phyloP scores from a whole-genome alignment of 2,329 filamentous ascomycete genomes.

The Fusarium sp. region DNA sequence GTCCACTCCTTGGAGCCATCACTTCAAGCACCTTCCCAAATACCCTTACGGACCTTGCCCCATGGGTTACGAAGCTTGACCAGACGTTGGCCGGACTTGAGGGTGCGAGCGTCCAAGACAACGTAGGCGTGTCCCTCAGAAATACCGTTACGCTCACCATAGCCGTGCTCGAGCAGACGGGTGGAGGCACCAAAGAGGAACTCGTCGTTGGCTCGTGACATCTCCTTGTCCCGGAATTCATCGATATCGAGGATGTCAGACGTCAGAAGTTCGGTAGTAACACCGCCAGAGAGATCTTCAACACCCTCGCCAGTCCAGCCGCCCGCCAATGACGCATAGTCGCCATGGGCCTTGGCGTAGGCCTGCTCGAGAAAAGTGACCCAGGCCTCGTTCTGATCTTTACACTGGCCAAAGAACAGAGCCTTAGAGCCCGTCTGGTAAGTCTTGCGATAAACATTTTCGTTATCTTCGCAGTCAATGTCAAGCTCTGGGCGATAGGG shows the following conservation, averaged over 20 bases:
- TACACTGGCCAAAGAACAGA: slow-evolving; percentile 82
- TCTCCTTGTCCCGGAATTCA: slow-evolving; percentile 84
- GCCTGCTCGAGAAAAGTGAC: slow-evolving; percentile 84
- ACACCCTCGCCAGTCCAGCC: slow-evolving; percentile 76
- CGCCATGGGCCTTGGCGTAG: slow-evolving; percentile 85
- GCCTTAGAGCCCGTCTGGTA: slow-evolving; percentile 82
- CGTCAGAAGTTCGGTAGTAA: slow-evolving; percentile 75
- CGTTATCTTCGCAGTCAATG: slow-evolving; percentile 76
- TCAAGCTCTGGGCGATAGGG: background rate
- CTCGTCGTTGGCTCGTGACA: slow-evolving; percentile 82
- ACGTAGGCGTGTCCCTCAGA: slow-evolving; percentile 70
- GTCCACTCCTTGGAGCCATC: slow-evolving; percentile 74
- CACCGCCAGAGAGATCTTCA: slow-evolving; percentile 73
- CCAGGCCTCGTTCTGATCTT: slow-evolving; percentile 84
- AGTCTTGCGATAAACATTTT: slow-evolving; percentile 76
- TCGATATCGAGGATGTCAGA: slow-evolving; percentile 82
- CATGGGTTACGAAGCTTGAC: slow-evolving; percentile 72
- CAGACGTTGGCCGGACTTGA: slow-evolving; percentile 66
- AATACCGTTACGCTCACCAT: slow-evolving; percentile 70
- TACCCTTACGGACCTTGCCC: slow-evolving; percentile 68
- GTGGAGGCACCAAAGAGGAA: slow-evolving; percentile 81
- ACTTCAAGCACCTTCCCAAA: slow-evolving; percentile 71
- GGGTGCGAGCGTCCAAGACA: slow-evolving; percentile 67
- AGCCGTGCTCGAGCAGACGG: slow-evolving; percentile 72
- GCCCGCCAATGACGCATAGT: slow-evolving; percentile 77